Evolutionary conservation across 257 asterid species (phyloP), one percentile per base, ranked within the genome.

Genomic region (Solanum lycopersicoides): DNA sequence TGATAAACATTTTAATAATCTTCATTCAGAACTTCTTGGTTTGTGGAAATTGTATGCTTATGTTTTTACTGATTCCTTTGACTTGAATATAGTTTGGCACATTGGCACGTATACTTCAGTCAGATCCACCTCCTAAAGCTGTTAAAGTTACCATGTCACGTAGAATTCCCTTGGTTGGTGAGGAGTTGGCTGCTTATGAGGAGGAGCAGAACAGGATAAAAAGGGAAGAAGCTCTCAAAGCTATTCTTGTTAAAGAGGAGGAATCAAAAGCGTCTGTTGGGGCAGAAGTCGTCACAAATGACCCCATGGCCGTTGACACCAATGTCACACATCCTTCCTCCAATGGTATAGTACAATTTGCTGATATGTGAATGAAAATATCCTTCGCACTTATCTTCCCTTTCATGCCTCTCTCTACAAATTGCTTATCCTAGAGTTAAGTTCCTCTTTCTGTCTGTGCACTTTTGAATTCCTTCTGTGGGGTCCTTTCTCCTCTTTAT

Each of bases 41-140:
- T 79, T 79, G 37, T 15, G 45, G 69, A 50, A 82, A 82, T 82
- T 65, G 66, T 23, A 12, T 83, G 77, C 68, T 84, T 88, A 16
- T 72, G 79, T 59, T 25, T 45, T 35, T 86, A 44, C 83, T 76
- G 87, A 85, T 74, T 74, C 79, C 83, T 91, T 84, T 74, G 66
- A 85, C 32, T 83, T 92, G 35, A 72, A 39, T 90, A 92, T 89
- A 97, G 99, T 97, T 93, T 93, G 98, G 90, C 88, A 97, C 99
- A 53, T 88, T 96, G 88, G 99, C 99, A 6, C 97, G 99, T 32
- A 92, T 93, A 94, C 99, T 97, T 92, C 99, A 97, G 93, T 94
- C 99, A 82, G 99, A 96, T 89, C 99, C 99, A 71, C 99, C 99
- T 86, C 99, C 99, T 75, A 96, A 94, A 94, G 99, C 98, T 89